Evolutionary conservation across 129 eudicot genomes (phyloP), one percentile per base, ranked within the genome.

Genomic region (Lonicera japonica): DNA sequence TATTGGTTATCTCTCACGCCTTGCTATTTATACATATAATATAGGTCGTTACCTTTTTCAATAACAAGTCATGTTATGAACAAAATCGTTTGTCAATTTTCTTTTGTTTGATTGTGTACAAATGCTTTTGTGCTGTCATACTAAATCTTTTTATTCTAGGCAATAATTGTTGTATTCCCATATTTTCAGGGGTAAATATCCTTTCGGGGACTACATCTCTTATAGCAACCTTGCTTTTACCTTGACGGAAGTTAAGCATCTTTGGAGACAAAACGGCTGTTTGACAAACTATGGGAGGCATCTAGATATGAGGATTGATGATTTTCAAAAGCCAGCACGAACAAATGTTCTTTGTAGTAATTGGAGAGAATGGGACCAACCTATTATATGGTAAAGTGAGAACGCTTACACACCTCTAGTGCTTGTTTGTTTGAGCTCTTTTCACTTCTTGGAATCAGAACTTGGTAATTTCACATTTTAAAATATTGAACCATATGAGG

Each of bases 1-100:
- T 83, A 81, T 86, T 83, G 97, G 97, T 86, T 86, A 81, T 81
- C 75, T 81, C 87, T 86, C 94, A 80, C 72, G 77, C 95, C 97
- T 83, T 83, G 75, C 89, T 75, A 40, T 79, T 69, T 61, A 14
- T 56, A 43, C 13, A 38, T 55, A 17, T 60, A n/a, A 25, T 50
- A 45, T 77, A 24, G 50, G 14, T 18, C 36, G 36, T 52, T n/a
- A 60, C 40, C 21, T 39, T 63, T 67, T 67, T 19, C 40, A 25
- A 19, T 58, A 23, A 11, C 19, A 57, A 25, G 20, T 64, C 20
- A 20, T 20, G 20, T 21, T 20, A 50, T 50, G 48, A 64, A n/a
- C 25, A 64, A 64, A 9, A 62, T 2, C 34, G 23, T 40, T 25
- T 47, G 56, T 38, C n/a, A n/a, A n/a, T n/a, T n/a, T n/a, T 55